These are phyloP conservation scores for Xylogone sp. DNA, from an alignment of 2,329 filamentous ascomycete genomes.

Conservation along the genomic window DNA sequence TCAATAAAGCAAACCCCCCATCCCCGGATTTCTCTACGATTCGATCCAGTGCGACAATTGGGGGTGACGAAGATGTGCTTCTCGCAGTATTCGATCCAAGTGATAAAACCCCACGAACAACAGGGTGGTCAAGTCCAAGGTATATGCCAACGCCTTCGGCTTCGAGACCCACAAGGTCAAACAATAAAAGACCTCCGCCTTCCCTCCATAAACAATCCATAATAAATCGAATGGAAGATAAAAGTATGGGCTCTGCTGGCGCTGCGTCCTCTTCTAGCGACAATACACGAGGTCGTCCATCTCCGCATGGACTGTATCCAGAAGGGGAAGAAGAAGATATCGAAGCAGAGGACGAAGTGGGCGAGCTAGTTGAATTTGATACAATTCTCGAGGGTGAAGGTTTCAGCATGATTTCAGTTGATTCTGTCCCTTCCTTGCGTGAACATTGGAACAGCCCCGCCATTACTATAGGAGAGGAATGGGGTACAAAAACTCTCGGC, in stretches of 20 bases:
- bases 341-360: conserved; percentile 31
- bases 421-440: conserved; percentile 46
- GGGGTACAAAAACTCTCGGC: conserved; percentile 2
- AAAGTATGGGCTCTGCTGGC: not conserved
- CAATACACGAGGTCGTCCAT: not conserved
- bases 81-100: conserved; percentile 22
- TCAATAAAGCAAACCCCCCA: conserved; percentile 2
- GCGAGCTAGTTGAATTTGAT: conserved; percentile 42
- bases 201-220: conserved; percentile 12
- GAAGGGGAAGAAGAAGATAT: conserved; percentile 6
- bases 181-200: conserved; percentile 1
- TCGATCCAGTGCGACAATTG: conserved; percentile 14
- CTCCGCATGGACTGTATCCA: not conserved
- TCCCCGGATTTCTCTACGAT: conserved; percentile 17
- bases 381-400: conserved; percentile 54
- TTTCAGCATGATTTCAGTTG: conserved; percentile 53
- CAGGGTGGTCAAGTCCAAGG: conserved; percentile 23
- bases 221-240: not conserved
- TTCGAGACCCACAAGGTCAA: conserved; percentile 6
- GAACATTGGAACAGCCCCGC: conserved; percentile 34
- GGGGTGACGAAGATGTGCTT: conserved; percentile 16
- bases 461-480: conserved; percentile 15
- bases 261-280: not conserved
- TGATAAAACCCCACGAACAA: conserved; percentile 17
- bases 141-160: conserved; percentile 8